These are phyloP conservation scores for Magnolia kwangsiensis DNA, from an alignment of 164 flowering plant species.

Conservation along the genomic window DNA sequence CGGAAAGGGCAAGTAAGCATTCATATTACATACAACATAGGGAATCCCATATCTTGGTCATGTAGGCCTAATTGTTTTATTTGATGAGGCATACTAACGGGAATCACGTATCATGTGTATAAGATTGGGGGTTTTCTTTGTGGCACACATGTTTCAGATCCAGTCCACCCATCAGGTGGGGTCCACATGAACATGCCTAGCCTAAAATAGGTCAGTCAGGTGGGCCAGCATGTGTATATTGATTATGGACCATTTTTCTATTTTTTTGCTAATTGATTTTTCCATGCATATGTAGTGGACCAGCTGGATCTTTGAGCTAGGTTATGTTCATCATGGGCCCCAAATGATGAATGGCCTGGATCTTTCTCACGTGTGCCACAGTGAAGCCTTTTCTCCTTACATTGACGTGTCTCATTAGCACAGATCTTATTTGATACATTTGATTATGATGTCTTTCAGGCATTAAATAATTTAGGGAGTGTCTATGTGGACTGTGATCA, in stretches of 20 bases:
- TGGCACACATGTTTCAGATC: no score
- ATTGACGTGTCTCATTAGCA: background rate
- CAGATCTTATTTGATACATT: slow-evolving; percentile 4
- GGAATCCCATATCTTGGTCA: background rate
- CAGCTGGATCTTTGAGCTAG: background rate
- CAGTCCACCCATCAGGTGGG: no score
- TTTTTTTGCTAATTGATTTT: no score
- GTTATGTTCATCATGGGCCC: background rate
- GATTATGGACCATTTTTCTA: no score
- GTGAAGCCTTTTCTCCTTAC: no score
- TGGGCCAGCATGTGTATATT: no score
- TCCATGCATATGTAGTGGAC: background rate
- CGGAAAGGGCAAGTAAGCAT: slow-evolving; percentile 86
- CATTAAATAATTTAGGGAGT: slow-evolving; percentile 87
- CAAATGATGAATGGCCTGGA: background rate
- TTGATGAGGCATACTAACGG: background rate
- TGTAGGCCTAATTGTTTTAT: background rate
- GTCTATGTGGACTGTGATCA: slow-evolving; percentile 83
- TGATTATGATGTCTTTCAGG: slow-evolving; percentile 43
- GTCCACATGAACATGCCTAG: no score
- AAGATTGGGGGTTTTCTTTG: no score
- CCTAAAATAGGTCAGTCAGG: no score
- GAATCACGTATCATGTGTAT: no score
- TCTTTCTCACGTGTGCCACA: background rate
- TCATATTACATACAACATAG: background rate